A percentile compares a stretch with the other conserved stretches of the same genome.
phyloP scores from a whole-genome alignment of 2,329 filamentous ascomycete species.

The Hypoxylon sp. region DNA sequence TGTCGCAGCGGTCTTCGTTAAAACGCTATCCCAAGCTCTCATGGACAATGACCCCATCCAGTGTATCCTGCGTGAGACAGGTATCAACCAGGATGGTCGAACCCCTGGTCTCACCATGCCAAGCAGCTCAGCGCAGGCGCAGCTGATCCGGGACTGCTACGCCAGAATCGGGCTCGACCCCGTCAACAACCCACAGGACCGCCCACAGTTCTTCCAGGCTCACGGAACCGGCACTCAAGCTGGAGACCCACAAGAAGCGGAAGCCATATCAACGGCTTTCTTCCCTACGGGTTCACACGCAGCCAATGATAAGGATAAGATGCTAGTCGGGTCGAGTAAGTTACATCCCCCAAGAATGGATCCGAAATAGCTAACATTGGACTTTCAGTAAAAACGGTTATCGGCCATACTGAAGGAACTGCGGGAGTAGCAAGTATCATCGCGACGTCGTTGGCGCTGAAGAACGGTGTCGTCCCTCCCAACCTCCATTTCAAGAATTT shows the following conservation, averaged over 20 bases:
- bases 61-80: slow-evolving; percentile 45
- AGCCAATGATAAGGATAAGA: neutral
- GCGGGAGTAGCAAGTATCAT: slow-evolving; percentile 31
- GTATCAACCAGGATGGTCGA: slow-evolving; percentile 36
- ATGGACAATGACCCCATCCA: slow-evolving; percentile 56
- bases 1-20: slow-evolving; percentile 54
- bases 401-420: slow-evolving; percentile 33
- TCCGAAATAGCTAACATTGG: neutral
- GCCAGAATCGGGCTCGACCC: slow-evolving; percentile 35
- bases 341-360: neutral
- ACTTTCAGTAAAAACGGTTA: slow-evolving; percentile 10
- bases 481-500: slow-evolving; percentile 23
- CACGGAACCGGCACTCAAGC: slow-evolving; percentile 49
- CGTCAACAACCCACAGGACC: slow-evolving; percentile 9
- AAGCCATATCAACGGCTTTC: slow-evolving; percentile 40
- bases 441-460: slow-evolving; percentile 18
- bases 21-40: slow-evolving; percentile 53
- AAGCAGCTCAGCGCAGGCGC: slow-evolving; percentile 37
- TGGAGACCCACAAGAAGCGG: slow-evolving; percentile 48
- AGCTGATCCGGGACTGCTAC: slow-evolving; percentile 45
- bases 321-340: slow-evolving; percentile 31
- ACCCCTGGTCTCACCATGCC: slow-evolving; percentile 45
- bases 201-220: slow-evolving; percentile 46
- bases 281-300: slow-evolving; percentile 13
- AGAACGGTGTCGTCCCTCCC: slow-evolving; percentile 23